Evolutionary conservation across 2,329 filamentous ascomycete genomes (phyloP).

Genomic region (Colletotrichum falcatum): DNA sequence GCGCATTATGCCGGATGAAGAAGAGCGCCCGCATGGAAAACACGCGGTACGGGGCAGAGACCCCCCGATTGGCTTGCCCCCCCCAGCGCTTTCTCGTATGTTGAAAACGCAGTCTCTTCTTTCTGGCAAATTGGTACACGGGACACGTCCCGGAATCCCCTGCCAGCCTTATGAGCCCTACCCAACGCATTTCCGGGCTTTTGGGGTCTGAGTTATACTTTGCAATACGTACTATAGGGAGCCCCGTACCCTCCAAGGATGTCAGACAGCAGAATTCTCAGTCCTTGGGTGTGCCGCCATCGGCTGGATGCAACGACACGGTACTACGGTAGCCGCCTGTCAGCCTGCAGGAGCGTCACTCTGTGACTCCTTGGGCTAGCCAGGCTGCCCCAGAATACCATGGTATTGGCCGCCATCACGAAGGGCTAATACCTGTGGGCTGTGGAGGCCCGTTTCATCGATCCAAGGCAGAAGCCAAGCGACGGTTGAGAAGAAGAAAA

Average conservation of each 20-base stretch:
- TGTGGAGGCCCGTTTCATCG: background rate
- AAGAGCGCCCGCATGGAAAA: background rate
- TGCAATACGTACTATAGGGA: background rate
- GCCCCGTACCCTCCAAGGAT: background rate
- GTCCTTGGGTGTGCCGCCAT: background rate
- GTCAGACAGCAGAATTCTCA: too few species aligned
- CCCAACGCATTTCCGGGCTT: background rate
- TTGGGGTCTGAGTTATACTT: background rate
- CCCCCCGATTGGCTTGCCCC: slow-evolving; percentile 6
- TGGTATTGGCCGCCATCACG: background rate
- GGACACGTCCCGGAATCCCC: background rate
- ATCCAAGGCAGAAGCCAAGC: background rate
- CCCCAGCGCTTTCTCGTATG: background rate
- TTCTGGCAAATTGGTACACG: slow-evolving; percentile 9
- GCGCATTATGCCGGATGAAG: background rate
- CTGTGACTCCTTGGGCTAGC: background rate
- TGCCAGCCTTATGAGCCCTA: slow-evolving; percentile 28
- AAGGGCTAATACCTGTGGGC: too few species aligned
- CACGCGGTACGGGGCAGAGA: background rate
- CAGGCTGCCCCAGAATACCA: too few species aligned
- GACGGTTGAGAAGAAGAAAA: background rate
- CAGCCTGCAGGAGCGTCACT: background rate
- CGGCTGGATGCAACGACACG: background rate
- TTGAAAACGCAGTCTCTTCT: background rate
- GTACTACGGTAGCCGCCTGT: background rate